These are phyloP conservation scores for Rhizophora apiculata DNA, from an alignment of 345 rosid genomes.

Conservation along the genomic window DNA sequence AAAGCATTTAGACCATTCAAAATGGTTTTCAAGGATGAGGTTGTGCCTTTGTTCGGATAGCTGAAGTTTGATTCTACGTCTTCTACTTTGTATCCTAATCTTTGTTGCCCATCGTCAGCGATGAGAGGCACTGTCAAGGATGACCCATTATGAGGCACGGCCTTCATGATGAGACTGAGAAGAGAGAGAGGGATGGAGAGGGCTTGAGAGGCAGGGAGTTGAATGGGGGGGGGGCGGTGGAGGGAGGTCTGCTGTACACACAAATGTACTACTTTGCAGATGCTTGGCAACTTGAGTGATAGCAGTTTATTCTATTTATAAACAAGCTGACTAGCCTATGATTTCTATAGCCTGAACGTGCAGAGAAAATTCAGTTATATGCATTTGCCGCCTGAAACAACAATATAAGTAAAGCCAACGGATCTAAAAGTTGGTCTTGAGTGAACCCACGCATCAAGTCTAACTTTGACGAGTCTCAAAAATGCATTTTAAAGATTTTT, in stretches of 20 bases:
- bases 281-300: too few relatives aligned
- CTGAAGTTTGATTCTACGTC: slow-evolving; percentile 28
- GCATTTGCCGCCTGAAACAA: too few relatives aligned
- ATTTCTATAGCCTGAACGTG: too few relatives aligned
- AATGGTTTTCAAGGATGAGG: slow-evolving; percentile 52
- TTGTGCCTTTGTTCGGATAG: slow-evolving; percentile 16
- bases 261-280: neutral
- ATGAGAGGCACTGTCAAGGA: slow-evolving; percentile 23
- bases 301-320: too few relatives aligned
- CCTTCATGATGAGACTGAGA: neutral
- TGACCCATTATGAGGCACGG: neutral
- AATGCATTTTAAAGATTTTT: neutral
- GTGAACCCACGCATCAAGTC: neutral
- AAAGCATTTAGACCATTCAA: slow-evolving; percentile 64
- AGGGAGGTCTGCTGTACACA: neutral
- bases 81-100: slow-evolving; percentile 12
- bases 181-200: too few relatives aligned
- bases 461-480: neutral
- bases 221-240: neutral
- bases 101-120: slow-evolving; percentile 8
- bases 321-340: too few relatives aligned
- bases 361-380: too few relatives aligned
- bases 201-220: neutral
- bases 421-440: neutral
- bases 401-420: too few relatives aligned